Evolutionary conservation across 1,139 yeast genomes (phyloP).

Genomic region (Komagataea norvegica): DNA sequence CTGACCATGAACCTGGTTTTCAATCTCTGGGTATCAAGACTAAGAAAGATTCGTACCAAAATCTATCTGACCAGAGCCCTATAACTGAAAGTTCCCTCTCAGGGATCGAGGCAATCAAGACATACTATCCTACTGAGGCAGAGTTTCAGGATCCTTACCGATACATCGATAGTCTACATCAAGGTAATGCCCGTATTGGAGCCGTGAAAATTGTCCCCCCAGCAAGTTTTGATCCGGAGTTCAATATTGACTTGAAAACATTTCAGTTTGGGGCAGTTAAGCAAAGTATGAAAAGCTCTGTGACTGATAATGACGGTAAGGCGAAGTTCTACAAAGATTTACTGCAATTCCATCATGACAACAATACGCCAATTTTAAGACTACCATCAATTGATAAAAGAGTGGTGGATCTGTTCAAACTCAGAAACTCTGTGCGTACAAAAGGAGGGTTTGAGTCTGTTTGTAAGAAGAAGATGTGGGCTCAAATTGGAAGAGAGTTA

Average conservation of each 20-base stretch:
- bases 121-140: constrained; percentile 40
- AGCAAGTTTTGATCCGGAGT: constrained; percentile 33
- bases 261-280: constrained; percentile 53
- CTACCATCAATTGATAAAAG: constrained; percentile 56
- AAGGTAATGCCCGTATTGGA: constrained; percentile 52
- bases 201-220: constrained; percentile 55
- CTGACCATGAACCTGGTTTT: neutral
- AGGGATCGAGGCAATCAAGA: constrained; percentile 11
- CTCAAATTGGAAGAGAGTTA: constrained; percentile 66
- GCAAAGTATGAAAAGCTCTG: constrained; percentile 42
- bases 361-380: constrained; percentile 25
- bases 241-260: constrained; percentile 47
- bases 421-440: constrained; percentile 46
- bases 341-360: constrained; percentile 29
- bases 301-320: constrained; percentile 29
- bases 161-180: constrained; percentile 44
- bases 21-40: neutral
- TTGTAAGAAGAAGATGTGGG: constrained; percentile 55
- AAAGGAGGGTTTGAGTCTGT: constrained; percentile 57
- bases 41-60: neutral
- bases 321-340: constrained; percentile 33
- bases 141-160: constrained; percentile 47
- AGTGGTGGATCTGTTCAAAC: constrained; percentile 48
- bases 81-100: too few relatives aligned
- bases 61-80: neutral